Evolutionary conservation across 2,329 filamentous ascomycete genomes (phyloP).

Genomic region (Fusarium continuum): DNA sequence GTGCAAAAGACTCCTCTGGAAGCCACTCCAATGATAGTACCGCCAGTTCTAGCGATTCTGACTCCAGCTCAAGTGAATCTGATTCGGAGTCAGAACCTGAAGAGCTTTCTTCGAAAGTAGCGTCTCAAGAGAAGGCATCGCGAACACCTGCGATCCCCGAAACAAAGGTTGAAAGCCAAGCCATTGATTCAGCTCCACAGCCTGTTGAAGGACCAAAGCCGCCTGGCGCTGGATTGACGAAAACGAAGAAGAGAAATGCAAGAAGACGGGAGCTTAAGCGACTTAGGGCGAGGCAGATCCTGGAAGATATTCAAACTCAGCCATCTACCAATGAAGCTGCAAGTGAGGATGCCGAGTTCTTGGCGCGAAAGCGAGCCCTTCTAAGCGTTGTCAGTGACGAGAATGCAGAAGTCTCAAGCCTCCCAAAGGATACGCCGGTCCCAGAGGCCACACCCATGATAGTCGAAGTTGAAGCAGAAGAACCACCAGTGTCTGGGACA

Average conservation of each 20-base stretch:
- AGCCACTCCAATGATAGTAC: constrained; percentile 22
- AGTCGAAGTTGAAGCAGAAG: constrained; percentile 6
- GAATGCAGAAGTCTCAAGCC: background rate
- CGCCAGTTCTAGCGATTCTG: constrained; percentile 32
- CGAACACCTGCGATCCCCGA: background rate
- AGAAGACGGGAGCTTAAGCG: constrained; percentile 55
- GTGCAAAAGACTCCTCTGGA: constrained; percentile 14
- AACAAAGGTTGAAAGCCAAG: background rate
- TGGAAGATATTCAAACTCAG: constrained; percentile 30
- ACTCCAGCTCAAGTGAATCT: constrained; percentile 39
- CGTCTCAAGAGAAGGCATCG: constrained; percentile 2
- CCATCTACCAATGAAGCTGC: constrained; percentile 10
- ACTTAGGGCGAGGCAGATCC: constrained; percentile 10
- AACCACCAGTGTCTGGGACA: background rate
- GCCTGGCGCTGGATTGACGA: constrained; percentile 51
- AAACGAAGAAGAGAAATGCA: constrained; percentile 62
- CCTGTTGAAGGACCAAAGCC: constrained; percentile 32
- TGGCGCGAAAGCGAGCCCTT: constrained; percentile 54
- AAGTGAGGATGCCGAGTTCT: constrained; percentile 43
- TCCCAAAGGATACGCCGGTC: background rate
- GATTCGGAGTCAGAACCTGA: constrained; percentile 49
- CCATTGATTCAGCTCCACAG: background rate
- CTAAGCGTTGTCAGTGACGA: constrained; percentile 45
- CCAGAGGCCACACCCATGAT: background rate
- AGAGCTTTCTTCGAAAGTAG: constrained; percentile 49